Conservation (phyloP, 1,284 basidiomycete species). For the Cutaneotrichosporon sp. region DNA sequence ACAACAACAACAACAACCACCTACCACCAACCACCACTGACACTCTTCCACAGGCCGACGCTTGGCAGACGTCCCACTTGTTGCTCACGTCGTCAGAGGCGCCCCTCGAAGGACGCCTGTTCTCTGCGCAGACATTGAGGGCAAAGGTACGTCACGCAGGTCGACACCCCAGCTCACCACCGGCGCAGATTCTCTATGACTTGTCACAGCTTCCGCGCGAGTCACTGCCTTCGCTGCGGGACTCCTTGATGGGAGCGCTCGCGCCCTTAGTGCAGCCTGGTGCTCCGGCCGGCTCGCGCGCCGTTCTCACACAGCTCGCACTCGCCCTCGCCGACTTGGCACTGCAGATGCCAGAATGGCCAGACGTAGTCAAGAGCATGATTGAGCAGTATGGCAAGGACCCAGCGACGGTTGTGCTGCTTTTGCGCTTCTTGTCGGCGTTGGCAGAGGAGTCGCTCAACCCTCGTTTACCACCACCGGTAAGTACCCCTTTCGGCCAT, state of each 20-base stretch:
- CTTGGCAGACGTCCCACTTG: conserved; percentile 91
- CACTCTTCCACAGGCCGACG: conserved; percentile 63
- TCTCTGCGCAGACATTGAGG: conserved; percentile 94
- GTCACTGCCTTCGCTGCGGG: conserved; percentile 71
- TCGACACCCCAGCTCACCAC: background rate
- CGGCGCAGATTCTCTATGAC: conserved; percentile 82
- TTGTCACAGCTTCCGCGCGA: conserved; percentile 74
- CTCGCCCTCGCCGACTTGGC: conserved; percentile 86
- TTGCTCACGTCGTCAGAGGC: conserved; percentile 76
- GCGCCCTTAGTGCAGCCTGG: conserved; percentile 54
- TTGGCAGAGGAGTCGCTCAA: conserved; percentile 88
- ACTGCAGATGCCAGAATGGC: conserved; percentile 83
- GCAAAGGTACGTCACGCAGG: conserved; percentile 64
- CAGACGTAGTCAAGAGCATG: conserved; percentile 71
- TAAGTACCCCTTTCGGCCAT: conserved; percentile 50
- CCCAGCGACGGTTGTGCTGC: conserved; percentile 70
- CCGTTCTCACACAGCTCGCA: conserved; percentile 83
- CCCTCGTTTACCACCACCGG: conserved; percentile 79
- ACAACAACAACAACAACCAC: background rate
- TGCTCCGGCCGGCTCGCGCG: conserved; percentile 65
- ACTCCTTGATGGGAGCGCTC: conserved; percentile 78
- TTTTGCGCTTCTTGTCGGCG: conserved; percentile 86
- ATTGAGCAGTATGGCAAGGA: conserved; percentile 81
- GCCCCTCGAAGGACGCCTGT: conserved; percentile 76
- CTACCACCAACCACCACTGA: background rate